phyloP scores from a whole-genome alignment of 2,329 filamentous ascomycete genomes.

The Ophioceras dolichostomum region DNA sequence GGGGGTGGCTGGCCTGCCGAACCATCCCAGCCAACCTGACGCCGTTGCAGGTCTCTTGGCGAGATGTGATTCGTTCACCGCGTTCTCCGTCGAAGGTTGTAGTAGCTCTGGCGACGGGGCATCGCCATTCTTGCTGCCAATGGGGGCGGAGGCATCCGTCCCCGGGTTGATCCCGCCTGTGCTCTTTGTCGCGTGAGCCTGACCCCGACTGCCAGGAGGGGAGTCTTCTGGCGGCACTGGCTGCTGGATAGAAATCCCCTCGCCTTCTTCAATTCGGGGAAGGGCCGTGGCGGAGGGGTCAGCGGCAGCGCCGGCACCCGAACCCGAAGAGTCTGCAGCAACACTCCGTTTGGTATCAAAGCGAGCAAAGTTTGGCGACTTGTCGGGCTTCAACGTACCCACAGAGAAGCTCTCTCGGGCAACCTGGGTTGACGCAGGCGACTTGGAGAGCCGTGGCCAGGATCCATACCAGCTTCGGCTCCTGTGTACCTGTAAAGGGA shows the following conservation, averaged over 20 bases:
- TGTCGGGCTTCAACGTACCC: constrained; percentile 34
- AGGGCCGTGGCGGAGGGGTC: background rate
- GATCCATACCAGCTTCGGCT: constrained; percentile 51
- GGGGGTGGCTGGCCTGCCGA: constrained; percentile 18
- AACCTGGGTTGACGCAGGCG: constrained; percentile 45
- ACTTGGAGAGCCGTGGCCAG: constrained; percentile 43
- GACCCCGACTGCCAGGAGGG: too few species aligned
- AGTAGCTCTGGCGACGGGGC: too few species aligned
- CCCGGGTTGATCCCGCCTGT: too few species aligned
- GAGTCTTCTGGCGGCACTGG: too few species aligned
- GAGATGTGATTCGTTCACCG: too few species aligned
- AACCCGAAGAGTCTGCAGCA: constrained; percentile 11
- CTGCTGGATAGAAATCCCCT: too few species aligned
- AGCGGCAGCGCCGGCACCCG: constrained; percentile 6
- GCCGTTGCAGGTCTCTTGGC: constrained; percentile 17
- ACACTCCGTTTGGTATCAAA: constrained; percentile 33
- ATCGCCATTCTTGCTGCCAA: too few species aligned
- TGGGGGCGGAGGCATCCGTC: too few species aligned
- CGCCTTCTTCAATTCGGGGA: constrained; percentile 1
- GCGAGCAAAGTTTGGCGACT: constrained; percentile 34
- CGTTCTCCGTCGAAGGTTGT: too few species aligned
- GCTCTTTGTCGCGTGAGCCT: too few species aligned
- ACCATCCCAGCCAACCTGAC: constrained; percentile 45
- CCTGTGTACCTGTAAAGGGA: constrained; percentile 31
- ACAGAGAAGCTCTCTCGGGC: constrained; percentile 49